phyloP scores from a whole-genome alignment of 371 early-diverging fungal genomes.

The Rhizopus stolonifer region DNA sequence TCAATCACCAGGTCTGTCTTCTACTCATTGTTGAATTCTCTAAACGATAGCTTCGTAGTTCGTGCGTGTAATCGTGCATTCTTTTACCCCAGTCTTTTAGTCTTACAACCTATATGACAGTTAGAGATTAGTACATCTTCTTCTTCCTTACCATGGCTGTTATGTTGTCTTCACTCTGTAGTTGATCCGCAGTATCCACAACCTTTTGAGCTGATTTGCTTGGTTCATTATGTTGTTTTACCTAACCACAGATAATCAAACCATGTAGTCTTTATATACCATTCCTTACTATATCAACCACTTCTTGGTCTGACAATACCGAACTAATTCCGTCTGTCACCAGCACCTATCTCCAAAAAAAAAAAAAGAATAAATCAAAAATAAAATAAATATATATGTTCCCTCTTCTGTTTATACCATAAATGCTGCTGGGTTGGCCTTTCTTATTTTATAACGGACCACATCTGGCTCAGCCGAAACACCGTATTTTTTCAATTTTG shows the following conservation, averaged over 20 bases:
- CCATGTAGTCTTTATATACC: no score
- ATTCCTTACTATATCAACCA: slow-evolving; percentile 66
- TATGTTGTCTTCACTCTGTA: slow-evolving; percentile 77
- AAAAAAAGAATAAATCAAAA: neutral
- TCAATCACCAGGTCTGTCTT: slow-evolving; percentile 46
- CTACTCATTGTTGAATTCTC: slow-evolving; percentile 54
- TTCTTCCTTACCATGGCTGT: slow-evolving; percentile 58
- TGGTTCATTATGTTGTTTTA: slow-evolving; percentile 60
- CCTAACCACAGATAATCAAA: no score
- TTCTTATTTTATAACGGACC: slow-evolving; percentile 36
- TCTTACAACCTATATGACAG: slow-evolving; percentile 60
- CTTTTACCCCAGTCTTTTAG: slow-evolving; percentile 74
- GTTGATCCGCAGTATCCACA: slow-evolving; percentile 68
- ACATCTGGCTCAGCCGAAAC: slow-evolving; percentile 78
- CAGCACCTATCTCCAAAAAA: slow-evolving; percentile 35
- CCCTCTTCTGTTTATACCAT: slow-evolving; percentile 22
- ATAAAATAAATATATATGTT: no score
- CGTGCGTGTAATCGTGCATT: slow-evolving; percentile 71
- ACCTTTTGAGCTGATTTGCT: slow-evolving; percentile 58
- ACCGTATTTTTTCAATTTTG: slow-evolving; percentile 69
- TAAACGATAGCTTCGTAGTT: slow-evolving; percentile 61
- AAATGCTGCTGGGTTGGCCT: slow-evolving; percentile 46
- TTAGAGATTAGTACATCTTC: neutral
- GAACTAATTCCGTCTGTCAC: slow-evolving; percentile 75
- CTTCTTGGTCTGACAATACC: slow-evolving; percentile 79